Evolutionary conservation across 768 basidiomycete species (phyloP).

Genomic region (Pilatotrama ljubarskyi): DNA sequence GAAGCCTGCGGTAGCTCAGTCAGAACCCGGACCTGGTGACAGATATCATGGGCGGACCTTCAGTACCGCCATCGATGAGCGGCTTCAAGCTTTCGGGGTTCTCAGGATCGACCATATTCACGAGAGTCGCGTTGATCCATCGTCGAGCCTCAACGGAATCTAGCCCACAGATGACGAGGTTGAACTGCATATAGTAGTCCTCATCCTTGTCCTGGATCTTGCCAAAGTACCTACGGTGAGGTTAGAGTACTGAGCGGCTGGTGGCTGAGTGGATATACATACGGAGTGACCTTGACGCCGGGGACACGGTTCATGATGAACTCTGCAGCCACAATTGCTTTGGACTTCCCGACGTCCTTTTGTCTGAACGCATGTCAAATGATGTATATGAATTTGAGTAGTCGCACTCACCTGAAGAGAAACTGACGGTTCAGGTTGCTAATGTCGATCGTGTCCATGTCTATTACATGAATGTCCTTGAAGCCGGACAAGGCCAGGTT

Average conservation of each 20-base stretch:
- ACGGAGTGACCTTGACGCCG: constrained; percentile 97
- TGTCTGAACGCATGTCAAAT: constrained; percentile 45
- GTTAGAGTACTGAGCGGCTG: constrained; percentile 5
- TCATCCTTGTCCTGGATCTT: constrained; percentile 99
- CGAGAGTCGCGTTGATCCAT: constrained; percentile 98
- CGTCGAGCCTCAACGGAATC: constrained; percentile 96
- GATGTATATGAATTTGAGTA: background rate
- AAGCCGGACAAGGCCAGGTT: constrained; percentile 96
- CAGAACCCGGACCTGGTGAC: background rate
- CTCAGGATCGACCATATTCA: constrained; percentile 91
- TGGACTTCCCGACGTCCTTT: constrained; percentile 91
- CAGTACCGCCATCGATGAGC: constrained; percentile 97
- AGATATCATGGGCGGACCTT: constrained; percentile 56
- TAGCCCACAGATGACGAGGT: constrained; percentile 94
- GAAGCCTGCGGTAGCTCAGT: constrained; percentile 63
- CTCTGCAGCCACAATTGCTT: constrained; percentile 92
- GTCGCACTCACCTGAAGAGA: constrained; percentile 74
- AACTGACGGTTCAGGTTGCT: constrained; percentile 99
- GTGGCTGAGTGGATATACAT: constrained; percentile 34
- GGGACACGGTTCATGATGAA: constrained; percentile 97
- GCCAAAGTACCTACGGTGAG: constrained; percentile 72
- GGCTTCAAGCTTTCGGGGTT: constrained; percentile 93
- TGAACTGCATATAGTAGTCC: constrained; percentile 95
- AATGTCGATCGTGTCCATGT: constrained; percentile 99
- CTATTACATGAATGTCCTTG: constrained; percentile 98